phyloP scores from a whole-genome alignment of 331 rosid species.

The Pyracantha coccinea region DNA sequence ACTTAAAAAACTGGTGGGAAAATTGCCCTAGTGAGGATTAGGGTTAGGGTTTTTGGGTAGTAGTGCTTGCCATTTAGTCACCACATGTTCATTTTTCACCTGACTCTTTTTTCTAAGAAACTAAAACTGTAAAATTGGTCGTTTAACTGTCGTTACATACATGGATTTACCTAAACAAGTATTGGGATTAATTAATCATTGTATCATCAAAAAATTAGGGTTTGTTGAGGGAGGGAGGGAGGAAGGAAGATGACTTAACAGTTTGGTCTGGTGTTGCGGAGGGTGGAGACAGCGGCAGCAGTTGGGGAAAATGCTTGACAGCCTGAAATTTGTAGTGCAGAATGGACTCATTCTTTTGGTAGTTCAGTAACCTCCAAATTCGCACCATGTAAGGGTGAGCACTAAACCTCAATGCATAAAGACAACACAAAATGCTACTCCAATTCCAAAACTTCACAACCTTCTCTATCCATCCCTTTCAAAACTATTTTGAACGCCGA shows the following conservation, averaged over 20 bases:
- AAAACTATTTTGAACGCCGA: background rate
- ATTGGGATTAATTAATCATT: background rate
- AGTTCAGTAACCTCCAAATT: background rate
- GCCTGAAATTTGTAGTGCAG: background rate
- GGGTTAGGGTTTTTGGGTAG: background rate
- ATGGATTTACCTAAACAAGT: background rate
- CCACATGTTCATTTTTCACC: background rate
- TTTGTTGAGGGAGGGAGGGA: background rate
- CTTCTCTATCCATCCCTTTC: background rate
- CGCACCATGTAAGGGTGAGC: background rate
- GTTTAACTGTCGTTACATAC: background rate
- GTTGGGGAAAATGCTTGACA: background rate
- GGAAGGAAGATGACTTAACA: background rate
- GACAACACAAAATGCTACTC: background rate
- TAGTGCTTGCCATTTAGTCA: background rate
- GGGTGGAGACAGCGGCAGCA: background rate
- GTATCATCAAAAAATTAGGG: background rate
- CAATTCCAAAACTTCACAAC: background rate
- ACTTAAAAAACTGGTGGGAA: background rate
- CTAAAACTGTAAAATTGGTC: background rate
- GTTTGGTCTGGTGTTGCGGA: background rate
- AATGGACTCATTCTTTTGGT: background rate
- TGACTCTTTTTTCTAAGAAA: background rate
- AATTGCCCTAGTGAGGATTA: background rate
- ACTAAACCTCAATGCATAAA: background rate